Evolutionary conservation across 2,329 filamentous ascomycete genomes (phyloP).

Genomic region (Aspergillus sp.): DNA sequence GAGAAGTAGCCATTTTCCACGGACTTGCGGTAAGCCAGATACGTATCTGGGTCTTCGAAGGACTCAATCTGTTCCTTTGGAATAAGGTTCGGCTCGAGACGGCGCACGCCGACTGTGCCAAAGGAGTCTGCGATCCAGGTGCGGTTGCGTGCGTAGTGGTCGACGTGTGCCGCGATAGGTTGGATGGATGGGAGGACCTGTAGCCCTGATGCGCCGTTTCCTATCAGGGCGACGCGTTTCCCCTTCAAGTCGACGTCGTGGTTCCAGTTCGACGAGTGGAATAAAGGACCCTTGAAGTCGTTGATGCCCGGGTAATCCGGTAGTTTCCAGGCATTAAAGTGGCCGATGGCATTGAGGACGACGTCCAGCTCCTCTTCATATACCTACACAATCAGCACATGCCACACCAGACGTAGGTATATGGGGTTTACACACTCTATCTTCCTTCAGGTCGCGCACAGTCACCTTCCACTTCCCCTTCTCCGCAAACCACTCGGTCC

Average conservation of each 20-base stretch:
- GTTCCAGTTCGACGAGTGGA: constrained; percentile 64
- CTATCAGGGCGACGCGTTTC: constrained; percentile 57
- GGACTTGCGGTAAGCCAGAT: constrained; percentile 59
- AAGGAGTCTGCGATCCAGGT: constrained; percentile 69
- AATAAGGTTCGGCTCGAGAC: constrained; percentile 57
- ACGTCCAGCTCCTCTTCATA: constrained; percentile 57
- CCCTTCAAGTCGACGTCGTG: constrained; percentile 50
- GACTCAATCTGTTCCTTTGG: constrained; percentile 54
- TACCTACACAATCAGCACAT: constrained; percentile 24
- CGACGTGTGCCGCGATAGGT: constrained; percentile 47
- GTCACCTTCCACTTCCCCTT: constrained; percentile 58
- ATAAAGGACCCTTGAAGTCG: constrained; percentile 55
- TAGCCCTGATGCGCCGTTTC: constrained; percentile 63
- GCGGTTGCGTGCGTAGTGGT: constrained; percentile 64
- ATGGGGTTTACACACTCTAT: constrained; percentile 23
- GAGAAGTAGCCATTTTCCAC: constrained; percentile 64
- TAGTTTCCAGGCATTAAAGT: constrained; percentile 65
- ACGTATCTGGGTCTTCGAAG: constrained; percentile 62
- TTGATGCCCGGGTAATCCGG: constrained; percentile 61
- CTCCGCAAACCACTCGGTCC: constrained; percentile 55
- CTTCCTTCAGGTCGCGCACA: constrained; percentile 35
- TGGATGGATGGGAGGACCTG: constrained; percentile 49
- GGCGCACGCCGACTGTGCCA: constrained; percentile 54
- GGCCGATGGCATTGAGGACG: constrained; percentile 63
- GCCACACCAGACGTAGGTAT: no score